Evolutionary conservation across 2,329 filamentous ascomycete genomes (phyloP), one percentile per base, ranked within the genome.

Genomic region (Fusarium cyanostomum): DNA sequence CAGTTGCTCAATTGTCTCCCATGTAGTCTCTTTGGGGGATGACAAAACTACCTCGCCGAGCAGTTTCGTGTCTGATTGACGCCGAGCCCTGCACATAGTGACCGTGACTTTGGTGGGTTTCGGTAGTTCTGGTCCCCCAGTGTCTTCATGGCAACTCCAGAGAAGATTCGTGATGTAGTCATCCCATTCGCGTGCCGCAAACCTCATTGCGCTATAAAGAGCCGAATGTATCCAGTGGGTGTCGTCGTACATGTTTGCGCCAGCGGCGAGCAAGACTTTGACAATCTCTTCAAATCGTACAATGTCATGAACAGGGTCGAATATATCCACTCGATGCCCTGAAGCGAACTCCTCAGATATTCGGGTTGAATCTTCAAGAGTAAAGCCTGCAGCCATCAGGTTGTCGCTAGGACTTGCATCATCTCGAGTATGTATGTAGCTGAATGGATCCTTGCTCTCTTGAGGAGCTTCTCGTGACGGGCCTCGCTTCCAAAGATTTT

Each of bases 231-330:
- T 26, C 13, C 46, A 43, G 15, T 59, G 15, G 0, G 13, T 39
- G 2, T 21, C 10, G 4, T 38, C 26, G 26, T 43, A 42, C 7
- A 56, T 10, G 15, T 56, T 54, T 8, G 38, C 56, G 8, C 57
- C 54, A 37, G 62, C 56, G 4, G 45, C 30, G 12, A 63, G 34
- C n/a, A 68, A 35, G 35, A 43, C 26, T 15, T 21, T 50, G 15
- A 62, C 12, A 10, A 62, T 67, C 18, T 59, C 65, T 13, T 67
- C 62, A 5, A 44, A 62, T 33, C 56, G 52, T 5, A 38, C 26
- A 24, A 38, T 38, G 8, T 52, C 18, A 56, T 42, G 39, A 2
- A 34, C 41, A 8, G 43, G 30, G 18, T 55, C 34, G 10, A 56
- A 53, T 3, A 33, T 2, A 3, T 38, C 13, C 10, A 16, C 13